Evolutionary conservation across 768 basidiomycete genomes (phyloP).

Genomic region (Boletus speciosus): DNA sequence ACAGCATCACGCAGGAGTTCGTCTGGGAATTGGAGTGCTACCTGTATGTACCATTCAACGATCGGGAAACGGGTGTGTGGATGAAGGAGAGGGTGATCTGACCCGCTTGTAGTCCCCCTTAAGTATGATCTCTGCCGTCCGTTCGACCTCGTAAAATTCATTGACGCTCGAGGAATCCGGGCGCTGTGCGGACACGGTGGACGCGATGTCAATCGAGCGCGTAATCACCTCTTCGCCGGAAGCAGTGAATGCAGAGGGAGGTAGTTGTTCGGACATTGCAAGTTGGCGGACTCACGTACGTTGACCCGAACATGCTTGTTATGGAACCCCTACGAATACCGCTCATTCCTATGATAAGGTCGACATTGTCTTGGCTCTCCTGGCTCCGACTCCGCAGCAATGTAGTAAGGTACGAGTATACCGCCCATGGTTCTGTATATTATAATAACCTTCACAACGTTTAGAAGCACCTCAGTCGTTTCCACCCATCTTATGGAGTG

Average conservation of each 20-base stretch:
- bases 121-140: constrained; percentile 59
- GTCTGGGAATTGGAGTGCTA: constrained; percentile 95
- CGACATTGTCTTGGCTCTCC: no score
- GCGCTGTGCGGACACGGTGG: constrained; percentile 35
- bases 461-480: no score
- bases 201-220: constrained; percentile 48
- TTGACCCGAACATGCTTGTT: no score
- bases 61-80: not conserved
- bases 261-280: constrained; percentile 11
- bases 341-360: no score
- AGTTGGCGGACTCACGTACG: not conserved
- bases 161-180: constrained; percentile 42
- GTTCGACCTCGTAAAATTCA: constrained; percentile 71
- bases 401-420: no score
- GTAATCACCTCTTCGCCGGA: constrained; percentile 64
- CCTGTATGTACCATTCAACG: constrained; percentile 37
- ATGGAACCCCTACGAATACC: no score
- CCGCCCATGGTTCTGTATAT: no score
- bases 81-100: constrained; percentile 15
- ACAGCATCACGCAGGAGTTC: constrained; percentile 86
- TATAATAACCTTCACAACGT: no score
- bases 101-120: constrained; percentile 70
- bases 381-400: no score
- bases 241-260: constrained; percentile 42
- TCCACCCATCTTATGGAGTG: no score